Base-by-base conservation (phyloP, 805 yeast genomes). In the Candida jianshihensis region DNA sequence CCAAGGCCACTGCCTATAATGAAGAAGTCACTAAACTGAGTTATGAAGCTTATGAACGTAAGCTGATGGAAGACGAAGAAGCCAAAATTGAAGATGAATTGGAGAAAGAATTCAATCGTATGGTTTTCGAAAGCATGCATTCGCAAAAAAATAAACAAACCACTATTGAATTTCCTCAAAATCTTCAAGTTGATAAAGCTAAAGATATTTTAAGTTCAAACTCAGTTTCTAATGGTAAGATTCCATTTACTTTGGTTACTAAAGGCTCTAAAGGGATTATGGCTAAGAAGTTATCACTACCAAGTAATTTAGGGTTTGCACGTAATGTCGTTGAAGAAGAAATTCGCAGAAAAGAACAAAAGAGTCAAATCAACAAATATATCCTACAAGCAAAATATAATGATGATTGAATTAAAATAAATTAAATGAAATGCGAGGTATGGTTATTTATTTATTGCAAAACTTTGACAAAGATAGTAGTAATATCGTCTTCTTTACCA, bases 401-500 rank as follows among this genome's bases (percentile, higher is more conserved):
- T 32, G 59, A 52, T 46, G 35, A 30, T 12, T 28, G 26, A 21
- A 22, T n/a, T 16, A 20, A 19, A 21, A 16, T 19, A 11, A 28
- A 31, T 20, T 18, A 31, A 16, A 14, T 24, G 11, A 31, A 25
- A 13, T 25, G 17, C 13, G 28, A 33, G n/a, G 14, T 31, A 21
- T 27, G 24, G 14, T 32, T 32, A 15, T 26, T 35, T n/a, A 33
- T 27, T 49, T 33, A 24, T 24, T 24, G 14, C 13, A 36, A 21
- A 29, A 40, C 48, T 51, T 75, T 71, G 30, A 87, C 78, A 51
- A 85, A 69, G 2, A 89, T 81, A 14, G 82, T 75, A 1, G 97
- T 87, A 26, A 92, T 82, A 59, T 90, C 98, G 61, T 90, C 98
- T 31, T 88, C 94, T 62, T 90, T 90, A 12, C 98, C 98, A 24